phyloP scores from a whole-genome alignment of 768 basidiomycete species.

The Boletus huronensis region DNA sequence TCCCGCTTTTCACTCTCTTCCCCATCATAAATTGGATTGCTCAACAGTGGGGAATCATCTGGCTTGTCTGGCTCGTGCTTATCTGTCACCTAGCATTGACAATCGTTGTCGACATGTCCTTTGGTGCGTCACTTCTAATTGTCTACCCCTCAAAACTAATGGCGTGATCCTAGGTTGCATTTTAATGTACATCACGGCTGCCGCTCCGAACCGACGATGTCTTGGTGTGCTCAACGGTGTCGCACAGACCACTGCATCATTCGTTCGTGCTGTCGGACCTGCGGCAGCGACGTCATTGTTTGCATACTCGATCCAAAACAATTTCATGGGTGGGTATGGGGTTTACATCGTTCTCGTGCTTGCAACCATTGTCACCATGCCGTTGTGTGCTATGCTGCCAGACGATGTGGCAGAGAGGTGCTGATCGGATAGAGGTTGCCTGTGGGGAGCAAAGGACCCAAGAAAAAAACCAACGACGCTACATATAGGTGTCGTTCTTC shows the following conservation, averaged over 20 bases:
- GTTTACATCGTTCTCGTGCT: slow-evolving; percentile 33
- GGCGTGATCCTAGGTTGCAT: slow-evolving; percentile 47
- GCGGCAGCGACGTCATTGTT: slow-evolving; percentile 34
- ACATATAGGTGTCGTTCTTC: slow-evolving; percentile 8
- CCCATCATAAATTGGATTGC: slow-evolving; percentile 30
- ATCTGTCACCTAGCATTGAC: slow-evolving; percentile 23
- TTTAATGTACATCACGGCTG: slow-evolving; percentile 64
- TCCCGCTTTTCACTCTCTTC: slow-evolving; percentile 32
- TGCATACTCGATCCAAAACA: slow-evolving; percentile 34
- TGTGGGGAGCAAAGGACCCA: background rate
- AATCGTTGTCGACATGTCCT: slow-evolving; percentile 31
- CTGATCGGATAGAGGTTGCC: background rate
- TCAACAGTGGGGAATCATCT: slow-evolving; percentile 18
- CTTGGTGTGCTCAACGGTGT: slow-evolving; percentile 69
- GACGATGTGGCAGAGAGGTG: slow-evolving; percentile 15
- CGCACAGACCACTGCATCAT: slow-evolving; percentile 29
- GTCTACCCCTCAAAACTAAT: slow-evolving; percentile 3
- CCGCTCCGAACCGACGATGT: slow-evolving; percentile 62
- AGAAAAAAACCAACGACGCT: background rate
- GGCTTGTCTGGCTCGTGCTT: slow-evolving; percentile 29
- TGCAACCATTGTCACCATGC: slow-evolving; percentile 13
- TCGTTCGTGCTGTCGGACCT: slow-evolving; percentile 34
- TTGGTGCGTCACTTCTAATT: slow-evolving; percentile 21
- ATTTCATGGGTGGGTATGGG: slow-evolving; percentile 35
- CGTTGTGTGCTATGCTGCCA: slow-evolving; percentile 22